A percentile compares a stretch with the other conserved stretches of the same genome.
Evolutionary conservation across 306 rosid species (phyloP).

Genomic region (Mimosa pudica): DNA sequence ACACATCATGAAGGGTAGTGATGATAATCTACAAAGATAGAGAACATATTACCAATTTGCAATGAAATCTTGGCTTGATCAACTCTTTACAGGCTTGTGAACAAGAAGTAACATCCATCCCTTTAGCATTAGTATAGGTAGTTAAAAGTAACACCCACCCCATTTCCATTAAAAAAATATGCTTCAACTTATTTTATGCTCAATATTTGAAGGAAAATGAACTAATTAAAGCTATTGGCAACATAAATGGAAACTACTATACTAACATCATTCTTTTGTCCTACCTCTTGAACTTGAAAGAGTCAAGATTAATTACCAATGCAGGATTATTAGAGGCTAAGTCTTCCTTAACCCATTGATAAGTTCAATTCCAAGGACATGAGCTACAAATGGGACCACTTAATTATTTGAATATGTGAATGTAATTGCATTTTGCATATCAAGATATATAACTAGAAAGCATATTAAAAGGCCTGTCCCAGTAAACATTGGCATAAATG

Average conservation of each 20-base stretch:
- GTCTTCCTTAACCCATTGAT: slow-evolving; percentile 87
- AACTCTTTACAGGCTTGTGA: not conserved
- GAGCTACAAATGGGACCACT: slow-evolving; percentile 59
- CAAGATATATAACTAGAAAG: slow-evolving; percentile 64
- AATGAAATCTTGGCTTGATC: not conserved
- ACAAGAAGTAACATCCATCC: too few species aligned
- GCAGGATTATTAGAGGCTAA: slow-evolving; percentile 52
- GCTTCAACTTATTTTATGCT: not conserved
- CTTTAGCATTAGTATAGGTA: not conserved
- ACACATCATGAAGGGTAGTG: too few species aligned
- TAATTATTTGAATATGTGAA: slow-evolving; percentile 41
- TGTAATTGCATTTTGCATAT: slow-evolving; percentile 53
- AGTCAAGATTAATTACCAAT: slow-evolving; percentile 62
- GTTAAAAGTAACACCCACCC: not conserved
- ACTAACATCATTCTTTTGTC: slow-evolving; percentile 69
- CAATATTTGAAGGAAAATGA: slow-evolving; percentile 3
- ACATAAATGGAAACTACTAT: slow-evolving; percentile 23
- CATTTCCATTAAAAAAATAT: slow-evolving; percentile 6
- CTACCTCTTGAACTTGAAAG: slow-evolving; percentile 72
- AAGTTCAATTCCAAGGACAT: slow-evolving; percentile 81
- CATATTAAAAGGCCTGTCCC: not conserved
- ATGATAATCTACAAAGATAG: not conserved
- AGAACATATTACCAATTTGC: slow-evolving; percentile 13
- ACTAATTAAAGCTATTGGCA: not conserved
- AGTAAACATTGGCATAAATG: not conserved